phyloP scores from a whole-genome alignment of 2,329 filamentous ascomycete species.

The Ophiostoma novo-ulmi region DNA sequence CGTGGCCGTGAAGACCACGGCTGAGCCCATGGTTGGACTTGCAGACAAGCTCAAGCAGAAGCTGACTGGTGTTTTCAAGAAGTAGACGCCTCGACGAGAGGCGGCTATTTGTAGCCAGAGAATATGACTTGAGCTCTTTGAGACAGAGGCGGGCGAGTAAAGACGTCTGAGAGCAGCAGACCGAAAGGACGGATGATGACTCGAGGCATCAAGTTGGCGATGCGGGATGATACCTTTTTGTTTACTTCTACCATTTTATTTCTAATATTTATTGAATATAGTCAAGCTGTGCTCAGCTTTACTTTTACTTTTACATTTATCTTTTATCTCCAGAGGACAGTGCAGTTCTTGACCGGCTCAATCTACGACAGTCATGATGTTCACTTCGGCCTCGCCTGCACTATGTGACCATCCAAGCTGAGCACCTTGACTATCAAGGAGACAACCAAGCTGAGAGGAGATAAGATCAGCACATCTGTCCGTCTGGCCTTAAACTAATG shows the following conservation, averaged over 20 bases:
- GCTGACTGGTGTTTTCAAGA: conserved; percentile 48
- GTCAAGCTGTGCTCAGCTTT: neutral
- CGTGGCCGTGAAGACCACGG: conserved; percentile 21
- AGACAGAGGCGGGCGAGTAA: neutral
- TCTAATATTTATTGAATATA: neutral
- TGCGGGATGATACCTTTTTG: conserved; percentile 23
- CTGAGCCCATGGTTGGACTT: conserved; percentile 39
- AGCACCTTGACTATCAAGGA: neutral
- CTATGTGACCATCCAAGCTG: neutral
- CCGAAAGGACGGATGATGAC: too few relatives aligned
- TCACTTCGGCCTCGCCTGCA: too few relatives aligned
- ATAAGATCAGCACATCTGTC: neutral
- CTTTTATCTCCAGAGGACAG: too few relatives aligned
- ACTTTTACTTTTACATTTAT: neutral
- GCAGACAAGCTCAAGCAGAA: conserved; percentile 56
- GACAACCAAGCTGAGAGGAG: neutral
- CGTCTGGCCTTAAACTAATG: too few relatives aligned
- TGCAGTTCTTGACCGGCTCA: too few relatives aligned
- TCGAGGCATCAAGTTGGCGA: neutral
- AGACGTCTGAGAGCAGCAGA: neutral
- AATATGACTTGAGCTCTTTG: too few relatives aligned
- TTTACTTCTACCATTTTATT: conserved; percentile 1
- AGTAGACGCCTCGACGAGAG: conserved; percentile 30
- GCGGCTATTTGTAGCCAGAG: neutral
- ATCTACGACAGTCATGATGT: too few relatives aligned